Evolutionary conservation across 176 grass and related monocot species (phyloP), one percentile per base, ranked within the genome.

Genomic region (Avena eriantha): DNA sequence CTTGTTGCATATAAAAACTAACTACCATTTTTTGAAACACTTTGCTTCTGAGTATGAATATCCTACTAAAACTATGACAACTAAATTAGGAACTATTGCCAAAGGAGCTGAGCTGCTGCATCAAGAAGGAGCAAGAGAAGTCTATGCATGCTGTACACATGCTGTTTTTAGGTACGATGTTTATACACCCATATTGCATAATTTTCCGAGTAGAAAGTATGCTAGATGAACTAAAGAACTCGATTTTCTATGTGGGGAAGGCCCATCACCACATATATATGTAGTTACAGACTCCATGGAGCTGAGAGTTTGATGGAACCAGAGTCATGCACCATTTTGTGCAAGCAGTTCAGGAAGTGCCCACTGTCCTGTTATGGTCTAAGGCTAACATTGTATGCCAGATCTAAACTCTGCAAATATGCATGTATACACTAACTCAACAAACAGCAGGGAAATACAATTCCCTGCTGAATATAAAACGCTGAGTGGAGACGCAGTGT

Each of bases 91-190:
- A 87, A 98, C 93, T 17, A 96, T 98, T 91, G 88, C 88, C 31
- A 98, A 98, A 85, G 96, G 96, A 88, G 96, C 96, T 88, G 92
- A 93, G 71, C 79, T 98, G 41, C 82, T 96, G 58, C 96, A 98
- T 88, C 93, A 98, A 77, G 96, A 94, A 95, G 96, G 96, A 86
- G 96, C 96, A 84, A 93, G 96, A 86, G 96, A 98, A 90, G 96
- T 98, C 35, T 98, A 98, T 93, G 96, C 96, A 73, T 98, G 96
- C 16, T 90, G 93, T 84, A 98, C 96, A 83, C 96, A 98, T 95
- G 96, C 93, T 91, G 93, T 98, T 88, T 98, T 98, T 85, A 98
- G 96, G 96, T 98, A 94, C 12, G 11, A 23, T 84, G 7, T 11
- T 43, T 80, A 26, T 83, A 39, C 2, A 7, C 69, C 1, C 16